Evolutionary conservation across 108 stramenopile species (phyloP).

Genomic region (Ochromonas danica): DNA sequence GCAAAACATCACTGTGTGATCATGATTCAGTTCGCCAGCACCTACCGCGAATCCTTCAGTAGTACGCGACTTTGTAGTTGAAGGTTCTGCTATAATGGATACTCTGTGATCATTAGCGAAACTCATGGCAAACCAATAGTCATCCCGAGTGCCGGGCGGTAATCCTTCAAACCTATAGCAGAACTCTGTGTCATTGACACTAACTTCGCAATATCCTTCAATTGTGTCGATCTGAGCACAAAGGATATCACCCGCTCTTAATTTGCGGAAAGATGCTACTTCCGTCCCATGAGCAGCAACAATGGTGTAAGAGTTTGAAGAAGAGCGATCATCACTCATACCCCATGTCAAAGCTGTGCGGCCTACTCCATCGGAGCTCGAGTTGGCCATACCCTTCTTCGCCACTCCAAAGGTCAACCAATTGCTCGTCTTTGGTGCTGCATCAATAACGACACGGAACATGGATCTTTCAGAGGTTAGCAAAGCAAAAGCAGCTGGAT

Average conservation of each 20-base stretch:
- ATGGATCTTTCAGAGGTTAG: neutral
- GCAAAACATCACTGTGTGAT: neutral
- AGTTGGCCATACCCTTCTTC: conserved; percentile 6
- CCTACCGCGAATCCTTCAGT: neutral
- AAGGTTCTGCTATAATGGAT: neutral
- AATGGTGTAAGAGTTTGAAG: neutral
- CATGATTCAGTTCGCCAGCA: neutral
- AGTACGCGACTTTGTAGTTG: neutral
- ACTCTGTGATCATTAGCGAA: conserved; percentile 22
- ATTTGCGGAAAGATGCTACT: neutral
- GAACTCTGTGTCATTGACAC: neutral
- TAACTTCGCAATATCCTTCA: neutral
- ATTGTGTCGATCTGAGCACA: neutral
- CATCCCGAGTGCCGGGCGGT: conserved; percentile 4
- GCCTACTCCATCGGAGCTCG: conserved; percentile 4
- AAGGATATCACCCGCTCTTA: neutral
- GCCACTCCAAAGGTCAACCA: conserved; percentile 24
- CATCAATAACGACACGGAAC: conserved; percentile 5
- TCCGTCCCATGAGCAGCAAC: neutral
- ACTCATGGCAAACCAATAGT: conserved; percentile 13
- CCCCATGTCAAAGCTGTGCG: conserved; percentile 12
- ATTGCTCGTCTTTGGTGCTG: neutral
- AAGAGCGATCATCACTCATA: conserved; percentile 5
- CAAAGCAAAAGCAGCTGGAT: conserved; percentile 9
- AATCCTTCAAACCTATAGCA: neutral